These are phyloP conservation scores for Alternaria infectoria DNA, from an alignment of 2,329 filamentous ascomycete genomes.

Conservation along the genomic window DNA sequence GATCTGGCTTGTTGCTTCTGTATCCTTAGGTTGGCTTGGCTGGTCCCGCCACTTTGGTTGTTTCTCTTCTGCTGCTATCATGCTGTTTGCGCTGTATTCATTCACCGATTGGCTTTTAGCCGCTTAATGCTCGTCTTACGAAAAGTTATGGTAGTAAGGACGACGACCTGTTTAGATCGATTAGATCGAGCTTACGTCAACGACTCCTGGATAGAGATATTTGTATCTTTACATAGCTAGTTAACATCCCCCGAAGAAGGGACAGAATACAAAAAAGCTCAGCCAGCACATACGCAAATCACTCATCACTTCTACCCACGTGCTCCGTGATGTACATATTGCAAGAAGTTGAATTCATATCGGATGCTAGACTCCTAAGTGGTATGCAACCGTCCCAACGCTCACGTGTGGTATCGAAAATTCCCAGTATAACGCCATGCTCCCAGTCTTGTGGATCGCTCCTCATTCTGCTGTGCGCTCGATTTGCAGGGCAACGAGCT, in stretches of 20 bases:
- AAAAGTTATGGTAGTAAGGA: not conserved
- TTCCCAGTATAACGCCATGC: not conserved
- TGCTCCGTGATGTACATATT: not conserved
- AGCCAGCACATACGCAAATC: not conserved
- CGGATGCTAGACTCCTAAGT: not conserved
- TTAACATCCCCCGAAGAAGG: not conserved
- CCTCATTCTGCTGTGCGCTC: constrained; percentile 18
- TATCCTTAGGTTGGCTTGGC: not conserved
- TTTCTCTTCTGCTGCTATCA: not conserved
- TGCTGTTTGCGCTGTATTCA: not conserved
- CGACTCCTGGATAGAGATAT: too few relatives aligned
- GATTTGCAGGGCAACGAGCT: constrained; percentile 63
- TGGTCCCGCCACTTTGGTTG: constrained; percentile 3
- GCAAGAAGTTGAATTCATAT: not conserved
- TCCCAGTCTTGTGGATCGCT: not conserved
- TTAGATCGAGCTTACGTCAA: constrained; percentile 1
- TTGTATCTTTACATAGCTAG: not conserved
- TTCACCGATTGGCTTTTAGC: not conserved
- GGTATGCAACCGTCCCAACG: constrained; percentile 6
- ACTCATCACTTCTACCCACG: not conserved
- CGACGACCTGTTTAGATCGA: not conserved
- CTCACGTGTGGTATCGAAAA: constrained; percentile 15
- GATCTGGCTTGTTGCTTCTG: not conserved
- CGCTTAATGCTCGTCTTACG: constrained; percentile 1
- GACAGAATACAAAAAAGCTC: not conserved